A percentile compares a stretch with the other conserved stretches of the same genome.
phyloP scores from a whole-genome alignment of 345 rosid genomes.

The Nasturtium officinale region DNA sequence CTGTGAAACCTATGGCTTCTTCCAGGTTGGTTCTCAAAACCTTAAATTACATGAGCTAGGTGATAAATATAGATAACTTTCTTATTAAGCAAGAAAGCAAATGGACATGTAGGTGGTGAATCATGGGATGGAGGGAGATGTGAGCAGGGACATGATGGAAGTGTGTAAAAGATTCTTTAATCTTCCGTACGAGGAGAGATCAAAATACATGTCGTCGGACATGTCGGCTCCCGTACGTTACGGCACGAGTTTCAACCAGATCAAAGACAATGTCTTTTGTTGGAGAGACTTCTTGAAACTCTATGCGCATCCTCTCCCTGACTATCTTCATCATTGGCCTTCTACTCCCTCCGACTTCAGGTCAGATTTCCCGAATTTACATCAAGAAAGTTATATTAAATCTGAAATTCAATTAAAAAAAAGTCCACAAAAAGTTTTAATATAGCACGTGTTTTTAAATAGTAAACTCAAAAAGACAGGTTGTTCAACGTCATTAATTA shows the following conservation, averaged over 20 bases:
- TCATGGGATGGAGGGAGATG: conserved; percentile 65
- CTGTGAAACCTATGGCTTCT: conserved; percentile 72
- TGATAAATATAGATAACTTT: not conserved
- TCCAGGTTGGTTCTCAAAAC: conserved; percentile 57
- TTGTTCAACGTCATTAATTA: conserved; percentile 12
- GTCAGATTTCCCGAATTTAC: conserved; percentile 39
- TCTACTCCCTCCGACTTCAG: conserved; percentile 81
- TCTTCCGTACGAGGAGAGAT: conserved; percentile 72
- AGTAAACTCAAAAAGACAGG: conserved; percentile 1
- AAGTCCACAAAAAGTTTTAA: not conserved
- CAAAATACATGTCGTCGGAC: conserved; percentile 76
- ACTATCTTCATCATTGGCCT: conserved; percentile 76
- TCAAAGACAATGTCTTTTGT: conserved; percentile 73
- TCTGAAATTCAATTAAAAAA: not conserved
- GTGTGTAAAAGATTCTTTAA: conserved; percentile 70
- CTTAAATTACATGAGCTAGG: not conserved
- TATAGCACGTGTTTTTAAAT: conserved; percentile 5
- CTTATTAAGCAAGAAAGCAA: conserved; percentile 22
- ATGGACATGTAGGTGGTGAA: conserved; percentile 64
- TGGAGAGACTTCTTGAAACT: conserved; percentile 96
- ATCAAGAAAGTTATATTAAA: not conserved
- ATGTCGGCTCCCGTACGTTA: conserved; percentile 72
- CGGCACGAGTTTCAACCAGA: conserved; percentile 93
- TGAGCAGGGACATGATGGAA: conserved; percentile 59
- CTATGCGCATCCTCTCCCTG: conserved; percentile 60